Evolutionary conservation across 192 early-diverging fungal genomes (phyloP).

Genomic region (Coemansia sp.): DNA sequence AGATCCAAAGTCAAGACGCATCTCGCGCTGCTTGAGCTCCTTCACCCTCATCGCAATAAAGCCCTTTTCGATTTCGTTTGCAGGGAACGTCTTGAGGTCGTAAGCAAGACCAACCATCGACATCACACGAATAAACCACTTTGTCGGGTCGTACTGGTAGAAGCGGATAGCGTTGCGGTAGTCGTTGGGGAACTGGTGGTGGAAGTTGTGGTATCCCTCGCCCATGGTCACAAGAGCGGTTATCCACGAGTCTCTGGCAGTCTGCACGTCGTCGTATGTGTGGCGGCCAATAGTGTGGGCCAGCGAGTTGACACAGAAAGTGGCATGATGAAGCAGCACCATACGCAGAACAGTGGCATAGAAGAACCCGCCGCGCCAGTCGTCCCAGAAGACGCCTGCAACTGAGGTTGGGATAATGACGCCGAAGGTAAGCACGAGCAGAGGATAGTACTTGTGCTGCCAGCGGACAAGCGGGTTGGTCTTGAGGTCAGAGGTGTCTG

Average conservation of each 20-base stretch:
- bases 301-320: conserved; percentile 84
- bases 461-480: conserved; percentile 68
- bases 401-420: conserved; percentile 82
- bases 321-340: conserved; percentile 81
- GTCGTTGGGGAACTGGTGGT: conserved; percentile 80
- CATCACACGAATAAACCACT: conserved; percentile 71
- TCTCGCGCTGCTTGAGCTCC: conserved; percentile 63
- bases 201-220: conserved; percentile 82
- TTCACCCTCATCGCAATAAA: conserved; percentile 78
- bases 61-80: conserved; percentile 80
- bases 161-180: conserved; percentile 74
- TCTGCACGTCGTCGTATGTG: conserved; percentile 77
- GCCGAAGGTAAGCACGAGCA: conserved; percentile 70
- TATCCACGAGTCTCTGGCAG: conserved; percentile 75
- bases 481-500: conserved; percentile 79
- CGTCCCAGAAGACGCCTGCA: conserved; percentile 81
- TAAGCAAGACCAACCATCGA: conserved; percentile 66
- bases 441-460: conserved; percentile 78
- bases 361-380: conserved; percentile 81
- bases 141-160: conserved; percentile 71
- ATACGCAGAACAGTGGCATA: conserved; percentile 72
- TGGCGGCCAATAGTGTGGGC: conserved; percentile 75
- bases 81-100: conserved; percentile 72
- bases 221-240: conserved; percentile 72
- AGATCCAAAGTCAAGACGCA: conserved; percentile 71